Evolutionary conservation across 495 filamentous ascomycete species (phyloP).

Genomic region (Hypoxylon lienhwacheense): DNA sequence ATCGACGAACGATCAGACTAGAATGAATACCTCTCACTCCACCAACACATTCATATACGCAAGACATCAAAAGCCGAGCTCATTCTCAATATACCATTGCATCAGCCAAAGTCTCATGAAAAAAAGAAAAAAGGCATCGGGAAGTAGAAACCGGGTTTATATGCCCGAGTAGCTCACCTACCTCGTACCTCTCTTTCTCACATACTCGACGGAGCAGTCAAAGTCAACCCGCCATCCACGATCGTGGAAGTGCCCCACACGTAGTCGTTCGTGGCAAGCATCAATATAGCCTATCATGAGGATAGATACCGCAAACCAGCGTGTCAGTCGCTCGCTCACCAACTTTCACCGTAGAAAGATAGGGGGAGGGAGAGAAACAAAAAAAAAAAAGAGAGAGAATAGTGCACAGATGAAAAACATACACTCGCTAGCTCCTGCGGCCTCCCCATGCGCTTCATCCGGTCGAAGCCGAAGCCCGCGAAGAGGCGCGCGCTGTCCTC

Average conservation of each 20-base stretch:
- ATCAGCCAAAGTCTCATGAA: too few species aligned
- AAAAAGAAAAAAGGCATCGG: too few species aligned
- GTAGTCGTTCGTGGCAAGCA: slow-evolving; percentile 34
- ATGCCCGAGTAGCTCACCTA: too few species aligned
- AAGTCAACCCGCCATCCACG: slow-evolving; percentile 20
- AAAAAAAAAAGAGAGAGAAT: neutral
- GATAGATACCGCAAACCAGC: too few species aligned
- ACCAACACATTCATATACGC: too few species aligned
- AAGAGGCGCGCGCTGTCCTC: slow-evolving; percentile 12
- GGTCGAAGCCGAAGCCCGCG: slow-evolving; percentile 16
- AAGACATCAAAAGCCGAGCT: too few species aligned
- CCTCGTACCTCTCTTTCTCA: neutral
- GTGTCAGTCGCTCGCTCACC: neutral
- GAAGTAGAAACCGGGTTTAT: too few species aligned
- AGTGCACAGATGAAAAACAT: slow-evolving; percentile 2
- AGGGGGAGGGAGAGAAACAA: neutral
- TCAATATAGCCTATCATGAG: slow-evolving; percentile 28
- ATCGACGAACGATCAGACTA: too few species aligned
- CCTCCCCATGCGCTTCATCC: slow-evolving; percentile 35
- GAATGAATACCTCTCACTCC: too few species aligned
- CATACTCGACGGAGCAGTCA: slow-evolving; percentile 17
- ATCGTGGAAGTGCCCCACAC: slow-evolving; percentile 35
- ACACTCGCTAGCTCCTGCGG: slow-evolving; percentile 35
- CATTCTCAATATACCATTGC: too few species aligned
- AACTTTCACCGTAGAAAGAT: neutral